Conservation (phyloP, 192 early-diverging fungal species). For the Geosiphon pyriformis region DNA sequence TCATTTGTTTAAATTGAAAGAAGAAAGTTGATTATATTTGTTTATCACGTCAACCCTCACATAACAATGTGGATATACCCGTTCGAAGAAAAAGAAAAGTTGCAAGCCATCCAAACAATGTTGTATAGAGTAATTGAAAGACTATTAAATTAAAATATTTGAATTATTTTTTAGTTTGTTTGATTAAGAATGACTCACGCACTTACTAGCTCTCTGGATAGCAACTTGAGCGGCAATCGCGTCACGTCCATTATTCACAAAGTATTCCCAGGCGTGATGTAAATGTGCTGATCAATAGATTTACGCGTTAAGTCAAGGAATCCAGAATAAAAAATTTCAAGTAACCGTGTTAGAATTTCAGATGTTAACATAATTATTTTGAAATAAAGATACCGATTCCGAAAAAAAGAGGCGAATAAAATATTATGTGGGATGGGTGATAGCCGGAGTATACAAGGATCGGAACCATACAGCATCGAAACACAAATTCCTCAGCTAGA, state of each 20-base stretch:
- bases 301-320: background rate
- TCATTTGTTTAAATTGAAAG: too few species aligned
- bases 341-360: background rate
- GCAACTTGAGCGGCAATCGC: slow-evolving; percentile 35
- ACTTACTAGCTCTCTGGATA: slow-evolving; percentile 27
- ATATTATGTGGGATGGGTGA: slow-evolving; percentile 37
- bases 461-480: slow-evolving; percentile 64
- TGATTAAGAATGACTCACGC: slow-evolving; percentile 26
- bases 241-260: slow-evolving; percentile 36
- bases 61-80: slow-evolving; percentile 22
- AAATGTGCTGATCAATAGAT: slow-evolving; percentile 28
- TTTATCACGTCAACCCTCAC: background rate
- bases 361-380: background rate
- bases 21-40: slow-evolving; percentile 4
- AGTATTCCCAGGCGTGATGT: slow-evolving; percentile 62
- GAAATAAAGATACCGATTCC: slow-evolving; percentile 53
- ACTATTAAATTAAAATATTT: slow-evolving; percentile 18
- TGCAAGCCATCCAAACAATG: slow-evolving; percentile 76
- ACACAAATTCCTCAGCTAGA: slow-evolving; percentile 67
- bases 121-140: slow-evolving; percentile 70
- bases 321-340: background rate
- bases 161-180: slow-evolving; percentile 2
- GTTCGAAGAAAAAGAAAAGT: slow-evolving; percentile 60
- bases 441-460: slow-evolving; percentile 39
- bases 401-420: slow-evolving; percentile 62